Conservation (phyloP, 1,284 basidiomycete genomes). For the Schizopora paradoxa region DNA sequence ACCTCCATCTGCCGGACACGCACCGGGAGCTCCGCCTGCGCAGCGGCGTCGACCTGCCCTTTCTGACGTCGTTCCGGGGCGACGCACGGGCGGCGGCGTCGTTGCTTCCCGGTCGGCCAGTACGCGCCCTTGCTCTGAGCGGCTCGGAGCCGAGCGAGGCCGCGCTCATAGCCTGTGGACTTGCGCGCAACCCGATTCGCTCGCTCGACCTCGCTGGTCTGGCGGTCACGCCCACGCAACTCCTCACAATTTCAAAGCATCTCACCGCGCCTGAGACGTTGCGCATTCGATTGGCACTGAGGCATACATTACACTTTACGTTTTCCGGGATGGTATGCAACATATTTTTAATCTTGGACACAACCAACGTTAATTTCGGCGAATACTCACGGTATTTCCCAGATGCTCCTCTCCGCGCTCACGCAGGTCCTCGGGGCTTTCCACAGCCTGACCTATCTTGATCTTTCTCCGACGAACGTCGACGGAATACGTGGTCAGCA, state of each 20-base stretch:
- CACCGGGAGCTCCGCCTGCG: conserved; percentile 33
- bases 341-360: background rate
- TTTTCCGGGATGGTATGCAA: conserved; percentile 59
- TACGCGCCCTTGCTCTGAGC: conserved; percentile 48
- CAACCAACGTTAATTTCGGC: conserved; percentile 20
- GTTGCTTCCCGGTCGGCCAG: conserved; percentile 53
- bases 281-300: conserved; percentile 52
- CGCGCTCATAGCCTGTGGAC: conserved; percentile 46
- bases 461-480: conserved; percentile 52
- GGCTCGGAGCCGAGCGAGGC: conserved; percentile 49
- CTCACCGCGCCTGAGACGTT: conserved; percentile 45
- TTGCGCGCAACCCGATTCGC: conserved; percentile 41
- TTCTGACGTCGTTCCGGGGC: conserved; percentile 51
- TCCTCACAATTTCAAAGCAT: conserved; percentile 49
- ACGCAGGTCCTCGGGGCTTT: conserved; percentile 35
- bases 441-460: conserved; percentile 33
- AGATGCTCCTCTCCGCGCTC: conserved; percentile 33
- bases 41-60: conserved; percentile 38
- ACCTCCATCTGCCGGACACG: conserved; percentile 49
- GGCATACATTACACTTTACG: conserved; percentile 59
- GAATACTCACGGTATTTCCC: conserved; percentile 26
- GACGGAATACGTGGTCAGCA: conserved; percentile 34
- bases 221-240: conserved; percentile 49
- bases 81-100: conserved; percentile 50
- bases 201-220: conserved; percentile 54